Percentiles rank a stretch among this genome's conserved stretches.
Conservation (phyloP, 1,284 basidiomycete species). For the Tremellales sp. region DNA sequence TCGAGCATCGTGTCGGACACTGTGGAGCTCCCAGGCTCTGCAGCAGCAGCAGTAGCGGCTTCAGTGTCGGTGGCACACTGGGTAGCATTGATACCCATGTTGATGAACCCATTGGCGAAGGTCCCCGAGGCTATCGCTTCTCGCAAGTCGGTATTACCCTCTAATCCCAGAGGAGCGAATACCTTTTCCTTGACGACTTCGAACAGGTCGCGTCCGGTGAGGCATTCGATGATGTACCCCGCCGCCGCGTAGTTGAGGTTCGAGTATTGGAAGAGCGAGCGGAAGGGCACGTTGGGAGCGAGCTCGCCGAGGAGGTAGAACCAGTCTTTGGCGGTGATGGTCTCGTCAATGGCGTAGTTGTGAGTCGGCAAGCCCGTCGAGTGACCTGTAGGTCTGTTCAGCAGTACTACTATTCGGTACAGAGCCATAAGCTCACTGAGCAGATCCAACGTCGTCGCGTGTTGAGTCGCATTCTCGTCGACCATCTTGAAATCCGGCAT, state of each 20-base stretch:
- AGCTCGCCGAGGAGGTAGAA: background rate
- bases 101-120: background rate
- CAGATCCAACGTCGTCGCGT: background rate
- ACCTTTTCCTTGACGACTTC: background rate
- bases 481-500: background rate
- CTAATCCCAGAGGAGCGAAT: background rate
- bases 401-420: no score
- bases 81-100: background rate
- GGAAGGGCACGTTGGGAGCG: background rate
- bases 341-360: background rate
- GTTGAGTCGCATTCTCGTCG: background rate
- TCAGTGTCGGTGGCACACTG: no score
- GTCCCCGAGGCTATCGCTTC: no score
- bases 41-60: no score
- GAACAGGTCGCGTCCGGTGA: background rate
- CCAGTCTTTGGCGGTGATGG: background rate
- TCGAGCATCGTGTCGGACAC: no score
- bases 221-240: background rate
- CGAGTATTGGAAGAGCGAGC: background rate
- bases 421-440: background rate
- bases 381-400: background rate
- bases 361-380: background rate
- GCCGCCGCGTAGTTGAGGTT: background rate
- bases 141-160: background rate
- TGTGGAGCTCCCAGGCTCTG: no score